Evolutionary conservation across 345 rosid genomes (phyloP).

Genomic region (Cardamine chenopodiifolia): DNA sequence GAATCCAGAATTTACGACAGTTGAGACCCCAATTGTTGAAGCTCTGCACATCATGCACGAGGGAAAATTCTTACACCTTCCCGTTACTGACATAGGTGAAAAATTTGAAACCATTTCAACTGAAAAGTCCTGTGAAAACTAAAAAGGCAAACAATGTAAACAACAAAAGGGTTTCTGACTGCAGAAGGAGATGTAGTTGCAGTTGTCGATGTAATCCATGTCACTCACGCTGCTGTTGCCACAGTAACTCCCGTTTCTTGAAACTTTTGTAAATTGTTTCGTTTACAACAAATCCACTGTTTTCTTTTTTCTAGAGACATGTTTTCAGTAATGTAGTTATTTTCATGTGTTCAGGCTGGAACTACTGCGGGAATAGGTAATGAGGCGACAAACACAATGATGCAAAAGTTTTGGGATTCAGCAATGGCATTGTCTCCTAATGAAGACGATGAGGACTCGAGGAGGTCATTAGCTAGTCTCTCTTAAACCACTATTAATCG

Average conservation of each 20-base stretch:
- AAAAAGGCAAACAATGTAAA: constrained; percentile 22
- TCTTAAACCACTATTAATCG: constrained; percentile 12
- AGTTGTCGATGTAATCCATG: constrained; percentile 84
- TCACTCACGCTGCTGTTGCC: constrained; percentile 96
- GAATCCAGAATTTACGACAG: constrained; percentile 87
- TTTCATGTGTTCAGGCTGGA: constrained; percentile 60
- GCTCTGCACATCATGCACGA: constrained; percentile 96
- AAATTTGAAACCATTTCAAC: constrained; percentile 10
- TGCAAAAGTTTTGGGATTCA: constrained; percentile 99
- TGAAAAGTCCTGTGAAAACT: neutral
- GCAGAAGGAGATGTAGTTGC: constrained; percentile 84
- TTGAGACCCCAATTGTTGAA: constrained; percentile 92
- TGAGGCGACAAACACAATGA: constrained; percentile 81
- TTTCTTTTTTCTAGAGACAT: neutral
- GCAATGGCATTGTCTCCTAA: constrained; percentile 77
- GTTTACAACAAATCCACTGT: neutral
- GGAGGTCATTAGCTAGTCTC: constrained; percentile 56
- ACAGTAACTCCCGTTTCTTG: constrained; percentile 57
- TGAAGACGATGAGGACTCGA: constrained; percentile 84
- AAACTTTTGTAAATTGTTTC: constrained; percentile 9
- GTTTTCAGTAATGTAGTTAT: neutral
- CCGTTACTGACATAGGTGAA: constrained; percentile 81
- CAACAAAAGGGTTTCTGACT: constrained; percentile 33
- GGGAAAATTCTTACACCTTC: constrained; percentile 98
- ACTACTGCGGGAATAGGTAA: constrained; percentile 65